Conservation (phyloP, 225 moss, liverwort and hornwort species). For the Anthoceros angustus region DNA sequence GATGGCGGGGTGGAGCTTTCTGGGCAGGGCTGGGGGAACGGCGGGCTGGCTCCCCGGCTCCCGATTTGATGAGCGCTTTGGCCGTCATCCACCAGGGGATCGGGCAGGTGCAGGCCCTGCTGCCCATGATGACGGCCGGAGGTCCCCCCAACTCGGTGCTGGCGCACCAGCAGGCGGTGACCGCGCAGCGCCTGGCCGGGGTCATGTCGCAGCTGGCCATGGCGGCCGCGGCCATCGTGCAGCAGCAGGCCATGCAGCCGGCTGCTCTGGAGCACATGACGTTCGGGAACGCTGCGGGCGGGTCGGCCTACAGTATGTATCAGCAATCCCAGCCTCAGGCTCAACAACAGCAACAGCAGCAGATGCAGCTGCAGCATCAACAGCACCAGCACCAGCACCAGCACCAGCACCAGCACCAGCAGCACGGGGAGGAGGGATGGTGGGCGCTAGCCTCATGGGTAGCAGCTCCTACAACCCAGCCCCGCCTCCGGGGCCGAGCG, state of each 20-base stretch:
- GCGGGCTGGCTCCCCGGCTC: too few species aligned
- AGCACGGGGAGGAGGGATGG: not conserved
- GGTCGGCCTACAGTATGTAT: not conserved
- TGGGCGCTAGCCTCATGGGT: not conserved
- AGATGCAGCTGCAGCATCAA: not conserved
- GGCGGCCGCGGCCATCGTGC: conserved; percentile 36
- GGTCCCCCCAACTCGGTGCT: not conserved
- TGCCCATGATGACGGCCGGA: not conserved
- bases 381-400: not conserved
- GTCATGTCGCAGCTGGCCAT: conserved; percentile 57
- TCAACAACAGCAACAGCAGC: too few species aligned
- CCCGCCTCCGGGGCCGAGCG: too few species aligned
- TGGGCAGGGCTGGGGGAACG: too few species aligned
- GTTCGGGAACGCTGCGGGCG: too few species aligned
- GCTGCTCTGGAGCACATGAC: too few species aligned
- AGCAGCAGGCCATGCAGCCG: conserved; percentile 10
- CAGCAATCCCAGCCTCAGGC: not conserved
- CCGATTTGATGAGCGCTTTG: not conserved
- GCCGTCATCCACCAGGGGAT: not conserved
- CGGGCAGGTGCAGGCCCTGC: conserved; percentile 1
- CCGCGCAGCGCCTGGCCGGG: not conserved
- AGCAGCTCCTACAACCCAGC: too few species aligned
- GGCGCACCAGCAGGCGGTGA: conserved; percentile 1
- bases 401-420: not conserved
- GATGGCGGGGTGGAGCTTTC: too few species aligned